Evolutionary conservation across 164 flowering plant species (phyloP).

Genomic region (Liriodendron chinense): DNA sequence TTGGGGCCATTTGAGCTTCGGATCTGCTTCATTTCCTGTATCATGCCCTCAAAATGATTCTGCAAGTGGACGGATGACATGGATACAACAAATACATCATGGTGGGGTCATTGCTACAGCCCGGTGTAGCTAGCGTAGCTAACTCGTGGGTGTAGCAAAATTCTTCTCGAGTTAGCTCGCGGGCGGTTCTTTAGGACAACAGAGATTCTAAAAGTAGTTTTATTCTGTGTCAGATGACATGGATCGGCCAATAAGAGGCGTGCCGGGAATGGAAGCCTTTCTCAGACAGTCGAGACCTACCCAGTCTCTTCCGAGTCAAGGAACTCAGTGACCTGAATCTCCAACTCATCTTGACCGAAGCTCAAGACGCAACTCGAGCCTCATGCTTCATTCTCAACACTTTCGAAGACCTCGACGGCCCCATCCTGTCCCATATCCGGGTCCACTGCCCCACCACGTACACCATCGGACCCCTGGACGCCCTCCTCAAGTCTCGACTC

Average conservation of each 20-base stretch:
- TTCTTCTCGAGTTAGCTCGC: too few species aligned
- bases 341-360: slow-evolving; percentile 6
- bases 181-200: too few species aligned
- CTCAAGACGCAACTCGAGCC: slow-evolving; percentile 12
- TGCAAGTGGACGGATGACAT: too few species aligned
- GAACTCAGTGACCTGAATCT: slow-evolving; percentile 9
- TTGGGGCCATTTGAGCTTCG: too few species aligned
- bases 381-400: slow-evolving; percentile 30
- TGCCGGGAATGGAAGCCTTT: slow-evolving; percentile 30
- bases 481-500: slow-evolving; percentile 12
- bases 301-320: slow-evolving; percentile 21
- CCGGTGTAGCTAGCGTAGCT: too few species aligned
- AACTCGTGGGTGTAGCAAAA: too few species aligned
- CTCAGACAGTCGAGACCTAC: slow-evolving; percentile 33
- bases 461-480: slow-evolving; percentile 31
- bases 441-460: slow-evolving; percentile 13
- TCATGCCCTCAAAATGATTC: too few species aligned
- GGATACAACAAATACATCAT: too few species aligned
- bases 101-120: too few species aligned
- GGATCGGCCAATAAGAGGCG: slow-evolving; percentile 17
- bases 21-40: too few species aligned
- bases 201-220: slow-evolving; percentile 3
- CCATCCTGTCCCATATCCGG: slow-evolving; percentile 22
- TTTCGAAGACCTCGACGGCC: slow-evolving; percentile 29
- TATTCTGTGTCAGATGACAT: slow-evolving; percentile 16